Conservation (phyloP, 2,329 filamentous ascomycete genomes). For the Cytospora chrysosperma region DNA sequence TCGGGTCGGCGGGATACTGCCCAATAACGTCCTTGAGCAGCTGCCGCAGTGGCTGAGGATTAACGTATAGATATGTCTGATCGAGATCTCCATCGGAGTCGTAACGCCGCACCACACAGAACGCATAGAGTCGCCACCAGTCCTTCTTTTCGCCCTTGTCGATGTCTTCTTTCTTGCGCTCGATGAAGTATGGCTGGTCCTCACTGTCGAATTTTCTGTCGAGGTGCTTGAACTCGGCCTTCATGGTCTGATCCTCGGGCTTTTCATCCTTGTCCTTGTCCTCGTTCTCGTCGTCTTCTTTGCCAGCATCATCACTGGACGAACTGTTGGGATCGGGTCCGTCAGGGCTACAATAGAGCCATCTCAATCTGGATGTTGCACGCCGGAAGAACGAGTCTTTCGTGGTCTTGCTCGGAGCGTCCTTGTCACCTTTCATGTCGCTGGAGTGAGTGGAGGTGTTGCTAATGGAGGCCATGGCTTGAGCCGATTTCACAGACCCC, state of each 20-base stretch:
- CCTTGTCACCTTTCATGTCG: slow-evolving; percentile 14
- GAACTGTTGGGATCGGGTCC: neutral
- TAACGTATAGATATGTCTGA: slow-evolving; percentile 18
- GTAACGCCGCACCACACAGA: slow-evolving; percentile 28
- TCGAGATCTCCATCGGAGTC: slow-evolving; percentile 23
- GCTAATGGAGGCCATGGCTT: slow-evolving; percentile 16
- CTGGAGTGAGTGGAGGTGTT: slow-evolving; percentile 14
- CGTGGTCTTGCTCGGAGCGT: neutral
- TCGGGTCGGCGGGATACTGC: slow-evolving; percentile 31
- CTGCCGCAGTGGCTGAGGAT: slow-evolving; percentile 22
- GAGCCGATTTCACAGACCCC: neutral
- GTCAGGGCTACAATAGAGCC: slow-evolving; percentile 7
- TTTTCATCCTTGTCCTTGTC: slow-evolving; percentile 28
- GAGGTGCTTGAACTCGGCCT: slow-evolving; percentile 34
- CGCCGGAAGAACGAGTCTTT: slow-evolving; percentile 11
- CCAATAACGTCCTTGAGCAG: slow-evolving; percentile 30
- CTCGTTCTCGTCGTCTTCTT: slow-evolving; percentile 1
- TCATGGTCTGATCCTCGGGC: slow-evolving; percentile 31
- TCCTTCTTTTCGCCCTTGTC: slow-evolving; percentile 32
- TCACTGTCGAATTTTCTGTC: slow-evolving; percentile 34
- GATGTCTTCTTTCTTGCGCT: slow-evolving; percentile 32
- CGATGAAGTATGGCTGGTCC: slow-evolving; percentile 30
- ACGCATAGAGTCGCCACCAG: slow-evolving; percentile 33
- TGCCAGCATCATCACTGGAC: neutral
- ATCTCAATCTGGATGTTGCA: slow-evolving; percentile 16